phyloP scores from a whole-genome alignment of 1,284 basidiomycete species.

The Rhodotorula sp. region DNA sequence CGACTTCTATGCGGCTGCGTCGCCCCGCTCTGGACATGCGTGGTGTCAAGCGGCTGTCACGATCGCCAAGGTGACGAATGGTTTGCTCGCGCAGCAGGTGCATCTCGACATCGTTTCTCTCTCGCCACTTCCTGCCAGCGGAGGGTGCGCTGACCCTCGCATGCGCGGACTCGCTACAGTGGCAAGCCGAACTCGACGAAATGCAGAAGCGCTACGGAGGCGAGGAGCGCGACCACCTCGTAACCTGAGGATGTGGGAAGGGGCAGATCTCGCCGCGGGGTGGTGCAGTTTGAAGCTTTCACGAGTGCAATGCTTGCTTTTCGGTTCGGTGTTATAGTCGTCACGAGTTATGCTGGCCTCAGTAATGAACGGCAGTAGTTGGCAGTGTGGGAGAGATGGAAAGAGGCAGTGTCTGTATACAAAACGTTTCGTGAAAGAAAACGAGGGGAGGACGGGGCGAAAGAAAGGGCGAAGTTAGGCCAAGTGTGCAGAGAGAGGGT shows the following conservation, averaged over 20 bases:
- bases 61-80: not conserved
- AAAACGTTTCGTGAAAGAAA: not conserved
- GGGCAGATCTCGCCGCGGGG: not conserved
- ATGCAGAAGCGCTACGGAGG: not conserved
- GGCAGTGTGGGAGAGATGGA: not conserved
- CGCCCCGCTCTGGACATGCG: not conserved
- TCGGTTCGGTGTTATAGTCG: no score
- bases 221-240: not conserved
- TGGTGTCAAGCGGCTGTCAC: not conserved
- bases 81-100: not conserved
- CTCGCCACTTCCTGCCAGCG: no score
- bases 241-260: not conserved
- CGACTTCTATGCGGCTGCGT: not conserved
- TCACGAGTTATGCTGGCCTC: not conserved
- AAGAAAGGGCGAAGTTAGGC: no score
- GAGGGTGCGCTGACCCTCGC: no score
- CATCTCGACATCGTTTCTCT: not conserved
- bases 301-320: not conserved
- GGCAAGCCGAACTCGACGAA: not conserved
- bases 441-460: not conserved
- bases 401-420: constrained; percentile 1
- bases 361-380: not conserved
- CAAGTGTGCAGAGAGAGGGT: no score
- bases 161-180: not conserved
- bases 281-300: not conserved